A percentile compares a stretch with the other conserved stretches of the same genome.
Conservation (phyloP, 2,329 filamentous ascomycete species). For the Penicillium rolfsii region DNA sequence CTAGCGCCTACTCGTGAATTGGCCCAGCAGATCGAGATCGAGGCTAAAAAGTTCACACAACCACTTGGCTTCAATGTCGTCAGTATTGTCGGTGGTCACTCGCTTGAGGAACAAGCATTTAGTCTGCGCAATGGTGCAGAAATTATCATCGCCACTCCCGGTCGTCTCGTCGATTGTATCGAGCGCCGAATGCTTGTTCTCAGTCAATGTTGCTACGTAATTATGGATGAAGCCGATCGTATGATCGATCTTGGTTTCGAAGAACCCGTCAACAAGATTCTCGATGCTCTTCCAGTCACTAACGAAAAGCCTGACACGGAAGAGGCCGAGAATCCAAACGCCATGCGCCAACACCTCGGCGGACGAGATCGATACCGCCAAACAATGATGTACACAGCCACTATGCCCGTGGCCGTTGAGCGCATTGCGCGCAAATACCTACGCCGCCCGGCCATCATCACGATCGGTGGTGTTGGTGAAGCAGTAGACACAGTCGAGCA, state of each 20-base stretch:
- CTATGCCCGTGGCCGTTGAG: conserved; percentile 91
- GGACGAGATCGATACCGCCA: conserved; percentile 83
- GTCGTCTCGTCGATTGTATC: conserved; percentile 95
- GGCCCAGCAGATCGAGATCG: conserved; percentile 94
- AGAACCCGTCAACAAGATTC: conserved; percentile 95
- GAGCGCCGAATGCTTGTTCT: conserved; percentile 89
- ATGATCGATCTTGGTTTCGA: conserved; percentile 99
- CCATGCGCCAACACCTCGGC: conserved; percentile 81
- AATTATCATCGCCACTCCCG: conserved; percentile 97
- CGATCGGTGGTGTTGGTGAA: conserved; percentile 91
- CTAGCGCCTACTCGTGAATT: conserved; percentile 95
- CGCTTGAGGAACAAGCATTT: conserved; percentile 89
- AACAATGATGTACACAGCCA: conserved; percentile 99
- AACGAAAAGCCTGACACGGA: conserved; percentile 97
- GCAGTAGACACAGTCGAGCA: conserved; percentile 98
- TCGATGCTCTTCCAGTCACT: conserved; percentile 85
- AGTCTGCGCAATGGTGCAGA: conserved; percentile 90
- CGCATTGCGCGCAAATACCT: conserved; percentile 97
- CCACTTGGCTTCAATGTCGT: conserved; percentile 93
- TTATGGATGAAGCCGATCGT: conserved; percentile 98
- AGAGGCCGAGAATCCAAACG: conserved; percentile 79
- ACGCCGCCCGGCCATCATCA: conserved; percentile 87
- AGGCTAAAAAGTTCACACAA: conserved; percentile 87
- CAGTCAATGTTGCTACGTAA: conserved; percentile 95
- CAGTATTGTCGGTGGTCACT: conserved; percentile 96